Evolutionary conservation across 1,139 yeast genomes (phyloP), one percentile per base, ranked within the genome.

Genomic region (Protomyces inouyei): DNA sequence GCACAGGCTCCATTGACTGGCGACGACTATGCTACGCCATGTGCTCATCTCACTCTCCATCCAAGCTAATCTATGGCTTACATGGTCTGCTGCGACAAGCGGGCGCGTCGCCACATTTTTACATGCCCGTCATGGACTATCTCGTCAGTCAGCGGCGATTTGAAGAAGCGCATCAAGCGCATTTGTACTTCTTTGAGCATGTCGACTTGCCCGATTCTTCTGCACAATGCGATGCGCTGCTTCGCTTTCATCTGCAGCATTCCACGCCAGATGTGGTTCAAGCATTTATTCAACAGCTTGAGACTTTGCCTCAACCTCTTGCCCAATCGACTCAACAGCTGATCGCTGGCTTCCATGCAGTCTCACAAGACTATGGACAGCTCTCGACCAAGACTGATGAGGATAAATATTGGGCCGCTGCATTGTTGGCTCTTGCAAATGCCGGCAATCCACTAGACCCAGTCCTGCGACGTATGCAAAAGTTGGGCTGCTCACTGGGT

Each of bases 361-460:
- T 35, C 14, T 5, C 14, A 12, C 55, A 52, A 18, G 55, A 28
- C 37, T 35, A 32, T 36, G 38, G 9, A 6, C 35, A 52, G 23
- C 55, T 28, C 21, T n/a, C 18, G 16, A 14, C 35, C n/a, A 21
- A 12, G 3, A 8, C 21, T 12, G 36, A n/a, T n/a, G 45, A 28
- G n/a, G 63, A 59, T 43, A 36, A 8, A 1, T 18, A 25, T 23
- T 59, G 63, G 63, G 56, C 63, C 14, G 38, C 57, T 9, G 52
- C 53, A 3, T 18, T 59, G 12, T 8, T 23, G 21, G 55, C 48
- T 9, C 45, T 43, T 12, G 43, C 52, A n/a, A 16, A 51, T 32
- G 21, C 36, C 14, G 61, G 55, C 32, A 43, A 25, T n/a, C 18
- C 32, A 12, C 23, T 57, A 2, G 40, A 38, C 6, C 35, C 56